Conservation (phyloP, 2,329 filamentous ascomycete species). For the Phoma sp. region DNA sequence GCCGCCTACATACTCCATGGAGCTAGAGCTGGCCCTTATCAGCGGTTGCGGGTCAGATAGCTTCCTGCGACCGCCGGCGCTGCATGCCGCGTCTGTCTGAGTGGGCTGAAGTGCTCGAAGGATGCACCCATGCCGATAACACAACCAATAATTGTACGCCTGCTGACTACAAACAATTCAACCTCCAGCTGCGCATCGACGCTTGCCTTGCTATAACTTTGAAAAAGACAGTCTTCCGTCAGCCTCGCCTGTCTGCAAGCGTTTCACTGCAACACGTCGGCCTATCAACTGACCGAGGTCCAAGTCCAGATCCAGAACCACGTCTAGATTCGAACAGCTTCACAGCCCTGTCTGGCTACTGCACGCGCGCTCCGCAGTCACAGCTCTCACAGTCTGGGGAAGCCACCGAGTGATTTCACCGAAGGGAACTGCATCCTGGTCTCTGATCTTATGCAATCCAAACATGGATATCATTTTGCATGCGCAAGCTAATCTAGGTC, state of each 20-base stretch:
- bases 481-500: slow-evolving; percentile 22
- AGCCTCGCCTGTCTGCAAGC: too few species aligned
- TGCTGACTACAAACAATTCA: slow-evolving; percentile 1
- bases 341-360: not conserved
- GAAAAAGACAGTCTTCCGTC: too few species aligned
- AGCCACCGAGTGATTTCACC: not conserved
- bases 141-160: not conserved
- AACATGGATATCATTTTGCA: slow-evolving; percentile 22
- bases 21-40: slow-evolving; percentile 18
- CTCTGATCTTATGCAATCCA: not conserved
- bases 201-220: too few species aligned
- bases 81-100: not conserved
- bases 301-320: too few species aligned
- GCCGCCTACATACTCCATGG: not conserved
- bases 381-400: slow-evolving; percentile 1
- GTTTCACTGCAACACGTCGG: too few species aligned
- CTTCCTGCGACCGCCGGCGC: not conserved
- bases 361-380: too few species aligned
- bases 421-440: not conserved
- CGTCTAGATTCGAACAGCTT: too few species aligned
- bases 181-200: not conserved
- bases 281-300: too few species aligned
- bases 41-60: slow-evolving; percentile 1
- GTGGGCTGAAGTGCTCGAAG: not conserved
- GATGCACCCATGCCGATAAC: slow-evolving; percentile 1